These are phyloP conservation scores for Sugiyamaella sp. DNA, from an alignment of 1,139 yeast genomes.

Conservation along the genomic window DNA sequence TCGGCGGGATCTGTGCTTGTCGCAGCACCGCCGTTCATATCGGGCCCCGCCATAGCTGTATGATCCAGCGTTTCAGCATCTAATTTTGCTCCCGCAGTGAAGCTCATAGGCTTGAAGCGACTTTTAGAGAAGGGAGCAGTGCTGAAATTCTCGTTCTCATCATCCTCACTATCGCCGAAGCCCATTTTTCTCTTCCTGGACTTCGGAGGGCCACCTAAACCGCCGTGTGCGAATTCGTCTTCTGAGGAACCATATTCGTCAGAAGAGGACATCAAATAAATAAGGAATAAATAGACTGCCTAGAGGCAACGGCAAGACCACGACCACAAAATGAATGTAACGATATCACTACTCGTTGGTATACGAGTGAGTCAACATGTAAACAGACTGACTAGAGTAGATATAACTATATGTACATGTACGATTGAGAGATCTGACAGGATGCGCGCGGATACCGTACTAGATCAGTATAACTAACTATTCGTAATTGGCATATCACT, in stretches of 20 bases:
- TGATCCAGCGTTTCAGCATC: constrained; percentile 10
- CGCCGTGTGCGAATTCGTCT: constrained; percentile 4
- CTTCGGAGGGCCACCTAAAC: constrained; percentile 1
- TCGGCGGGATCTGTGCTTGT: background rate
- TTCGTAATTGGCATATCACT: too few relatives aligned
- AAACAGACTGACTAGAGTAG: too few relatives aligned
- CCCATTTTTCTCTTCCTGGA: constrained; percentile 1
- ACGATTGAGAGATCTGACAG: too few relatives aligned
- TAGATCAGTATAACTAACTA: too few relatives aligned
- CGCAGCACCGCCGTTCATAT: background rate
- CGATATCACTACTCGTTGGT: too few relatives aligned
- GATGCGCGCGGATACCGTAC: too few relatives aligned
- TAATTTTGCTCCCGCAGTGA: constrained; percentile 13
- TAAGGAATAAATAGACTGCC: background rate
- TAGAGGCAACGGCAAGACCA: too few relatives aligned
- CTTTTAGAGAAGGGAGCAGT: background rate
- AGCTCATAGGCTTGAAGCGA: constrained; percentile 16
- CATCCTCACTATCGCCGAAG: constrained; percentile 4
- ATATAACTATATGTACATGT: too few relatives aligned
- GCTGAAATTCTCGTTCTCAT: background rate
- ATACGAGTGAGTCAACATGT: too few relatives aligned
- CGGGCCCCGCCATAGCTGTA: background rate
- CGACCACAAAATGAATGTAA: too few relatives aligned
- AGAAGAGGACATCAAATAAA: constrained; percentile 6
- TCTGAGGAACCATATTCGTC: constrained; percentile 10